Evolutionary conservation across 768 basidiomycete genomes (phyloP), one percentile per base, ranked within the genome.

Genomic region (Panellus pusillus): DNA sequence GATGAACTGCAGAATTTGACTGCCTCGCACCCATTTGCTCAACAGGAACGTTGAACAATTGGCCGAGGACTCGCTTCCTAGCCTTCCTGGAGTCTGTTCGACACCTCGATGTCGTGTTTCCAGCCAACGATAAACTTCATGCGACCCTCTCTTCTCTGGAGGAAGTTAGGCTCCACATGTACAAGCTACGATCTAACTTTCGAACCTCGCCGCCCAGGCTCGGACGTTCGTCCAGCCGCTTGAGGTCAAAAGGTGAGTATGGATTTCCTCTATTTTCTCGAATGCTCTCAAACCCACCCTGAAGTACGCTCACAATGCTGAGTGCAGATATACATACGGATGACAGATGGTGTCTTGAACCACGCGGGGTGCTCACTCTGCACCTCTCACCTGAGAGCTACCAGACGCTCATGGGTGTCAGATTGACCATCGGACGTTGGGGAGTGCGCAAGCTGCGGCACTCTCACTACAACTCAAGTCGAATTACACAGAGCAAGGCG

Each of bases 261-360:
- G 18, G 13, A 32, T 17, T 27, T 15, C 47, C 14, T 17, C 14
- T 54, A 1, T 18, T 27, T 27, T 27, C 48, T 28, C 17, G 36
- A 2, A 35, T 35, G 9, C 3, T 36, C 43, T 43, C 37, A 18
- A 39, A 47, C 19, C 36, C 6, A 40, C 15, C 11, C 24, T 37
- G 17, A 44, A 82, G 79, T 27, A 59, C 63, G 4, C 59, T 80
- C 38, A 67, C 74, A 28, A 69, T 74, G 36, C 52, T 80, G 15
- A 74, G 72, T 27, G 63, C 66, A 9, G 42, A 65, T 53, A 53
- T 63, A 4, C 59, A 67, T 20, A 62, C 64, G 31, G 79, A 83
- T 28, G 86, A 88, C 55, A 75, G 74, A 2, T 91, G 89, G 89
- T 87, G 84, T 61, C 72, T 89, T 50, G 87, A 89, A 61, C 72